Base-by-base conservation (phyloP, 306 rosid genomes). In the Glycine latifolia region DNA sequence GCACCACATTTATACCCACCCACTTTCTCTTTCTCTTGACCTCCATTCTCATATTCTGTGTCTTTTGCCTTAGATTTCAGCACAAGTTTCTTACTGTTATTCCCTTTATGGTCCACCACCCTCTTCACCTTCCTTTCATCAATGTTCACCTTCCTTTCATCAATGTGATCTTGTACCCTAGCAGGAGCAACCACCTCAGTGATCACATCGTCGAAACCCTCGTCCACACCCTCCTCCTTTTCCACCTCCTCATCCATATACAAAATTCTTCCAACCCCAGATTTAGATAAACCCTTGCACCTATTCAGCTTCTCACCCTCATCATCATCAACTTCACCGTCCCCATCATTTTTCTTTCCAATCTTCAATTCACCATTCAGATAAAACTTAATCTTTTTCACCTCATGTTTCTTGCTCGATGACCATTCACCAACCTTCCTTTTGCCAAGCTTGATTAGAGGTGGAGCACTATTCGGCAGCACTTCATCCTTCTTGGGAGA, bases 1-100 rank as follows among this genome's bases (percentile, higher is more conserved):
- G 74, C 53, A 2, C 5, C 35, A 69, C 74, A 69, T 47, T 69
- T 69, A 0, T 69, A 69, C 39, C 53, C 37, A 46, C 37, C 56
- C 9, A 17, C 37, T 17, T 69, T 69, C 74, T 69, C 74, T 10
- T 26, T 26, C 31, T 26, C 31, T 9, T 10, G 13, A 20, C 55
- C 3, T 50, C 14, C 59, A 14, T 17, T 67, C 54, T 15, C 73
- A 67, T 12, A 16, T 68, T 46, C 74, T 10, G 52, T 4, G 8
- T 43, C 37, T 9, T 43, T 67, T 43, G 14, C 7, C 54, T 10
- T 67, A 8, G 54, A 44, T 15, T 44, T 44, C 73, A 67, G 1
- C n/a, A 17, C 74, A 39, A 5, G 1, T 17, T 46, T 46, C 56
- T 39, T 16, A 10, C 3, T 3, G 10, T 0, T 20, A 10, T 47